A percentile compares a stretch with the other conserved stretches of the same genome.
phyloP scores from a whole-genome alignment of 1,139 yeast species.

The Debaryomyces sp. region DNA sequence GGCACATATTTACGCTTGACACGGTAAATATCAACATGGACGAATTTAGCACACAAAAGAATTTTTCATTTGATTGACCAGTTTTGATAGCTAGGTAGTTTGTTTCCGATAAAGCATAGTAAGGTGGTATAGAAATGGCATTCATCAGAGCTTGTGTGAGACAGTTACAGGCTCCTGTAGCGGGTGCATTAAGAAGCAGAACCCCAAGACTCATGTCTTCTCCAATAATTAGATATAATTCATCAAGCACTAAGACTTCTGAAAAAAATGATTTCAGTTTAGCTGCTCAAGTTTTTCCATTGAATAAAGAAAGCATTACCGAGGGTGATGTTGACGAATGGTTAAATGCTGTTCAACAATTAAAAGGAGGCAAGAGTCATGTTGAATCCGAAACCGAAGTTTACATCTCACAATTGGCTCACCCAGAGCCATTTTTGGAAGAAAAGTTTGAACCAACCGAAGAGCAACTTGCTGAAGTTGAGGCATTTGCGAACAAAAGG shows the following conservation, averaged over 20 bases:
- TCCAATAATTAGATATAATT: constrained; percentile 10
- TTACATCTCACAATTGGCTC: constrained; percentile 41
- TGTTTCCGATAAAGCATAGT: neutral
- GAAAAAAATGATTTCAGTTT: constrained; percentile 20
- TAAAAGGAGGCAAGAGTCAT: constrained; percentile 43
- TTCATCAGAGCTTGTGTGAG: constrained; percentile 17
- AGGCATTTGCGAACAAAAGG: constrained; percentile 49
- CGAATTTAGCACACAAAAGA: constrained; percentile 1
- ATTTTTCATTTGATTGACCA: constrained; percentile 1
- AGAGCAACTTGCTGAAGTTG: constrained; percentile 61
- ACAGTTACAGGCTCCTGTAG: constrained; percentile 9
- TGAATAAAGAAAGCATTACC: constrained; percentile 38
- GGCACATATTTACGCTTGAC: neutral
- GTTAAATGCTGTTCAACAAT: constrained; percentile 60
- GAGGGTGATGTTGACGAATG: constrained; percentile 70
- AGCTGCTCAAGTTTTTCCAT: constrained; percentile 43
- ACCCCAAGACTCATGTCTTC: neutral
- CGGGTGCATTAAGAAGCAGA: constrained; percentile 4
- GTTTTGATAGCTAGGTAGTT: neutral
- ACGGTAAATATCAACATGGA: constrained; percentile 2
- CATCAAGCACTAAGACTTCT: constrained; percentile 4
- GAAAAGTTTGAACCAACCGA: constrained; percentile 55
- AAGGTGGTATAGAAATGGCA: constrained; percentile 9
- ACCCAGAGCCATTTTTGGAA: constrained; percentile 40
- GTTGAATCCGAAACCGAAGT: constrained; percentile 47